phyloP scores from a whole-genome alignment of 257 asterid species.

The Pogostemon cablin region DNA sequence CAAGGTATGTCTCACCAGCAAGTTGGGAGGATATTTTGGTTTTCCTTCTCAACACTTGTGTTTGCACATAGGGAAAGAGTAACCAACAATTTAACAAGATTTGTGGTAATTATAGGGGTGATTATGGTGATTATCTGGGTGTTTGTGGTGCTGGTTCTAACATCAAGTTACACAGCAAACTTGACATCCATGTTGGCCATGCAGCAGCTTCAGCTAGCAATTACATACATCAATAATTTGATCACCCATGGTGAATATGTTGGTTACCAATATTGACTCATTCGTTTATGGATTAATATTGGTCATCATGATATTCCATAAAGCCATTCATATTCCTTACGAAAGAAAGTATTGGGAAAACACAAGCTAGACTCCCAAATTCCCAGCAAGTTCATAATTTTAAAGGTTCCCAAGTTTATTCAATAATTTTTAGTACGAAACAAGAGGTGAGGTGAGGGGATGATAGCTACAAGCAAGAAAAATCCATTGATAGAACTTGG shows the following conservation, averaged over 20 bases:
- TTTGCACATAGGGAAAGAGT: slow-evolving; percentile 63
- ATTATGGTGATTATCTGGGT: too few species aligned
- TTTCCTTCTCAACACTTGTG: slow-evolving; percentile 58
- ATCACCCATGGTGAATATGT: slow-evolving; percentile 39
- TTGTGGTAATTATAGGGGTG: slow-evolving; percentile 57
- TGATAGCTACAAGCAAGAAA: too few species aligned
- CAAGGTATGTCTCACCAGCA: slow-evolving; percentile 50
- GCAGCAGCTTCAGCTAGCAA: slow-evolving; percentile 50
- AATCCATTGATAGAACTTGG: too few species aligned
- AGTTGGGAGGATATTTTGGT: slow-evolving; percentile 55
- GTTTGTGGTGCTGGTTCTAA: slow-evolving; percentile 54
- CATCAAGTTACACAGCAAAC: slow-evolving; percentile 63
- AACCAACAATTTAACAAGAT: slow-evolving; percentile 51
- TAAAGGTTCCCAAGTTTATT: too few species aligned
- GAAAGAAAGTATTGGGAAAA: too few species aligned
- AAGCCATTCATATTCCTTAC: slow-evolving; percentile 8
- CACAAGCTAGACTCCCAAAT: too few species aligned
- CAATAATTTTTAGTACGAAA: too few species aligned
- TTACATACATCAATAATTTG: slow-evolving; percentile 41
- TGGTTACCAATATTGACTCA: slow-evolving; percentile 48
- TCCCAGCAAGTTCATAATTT: too few species aligned
- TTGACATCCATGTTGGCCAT: slow-evolving; percentile 61
- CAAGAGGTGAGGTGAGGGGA: too few species aligned
- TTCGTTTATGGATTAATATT: slow-evolving; percentile 36
- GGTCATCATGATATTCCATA: slow-evolving; percentile 33